Evolutionary conservation across 306 rosid species (phyloP).

Genomic region (Ammopiptanthus mongolicus): DNA sequence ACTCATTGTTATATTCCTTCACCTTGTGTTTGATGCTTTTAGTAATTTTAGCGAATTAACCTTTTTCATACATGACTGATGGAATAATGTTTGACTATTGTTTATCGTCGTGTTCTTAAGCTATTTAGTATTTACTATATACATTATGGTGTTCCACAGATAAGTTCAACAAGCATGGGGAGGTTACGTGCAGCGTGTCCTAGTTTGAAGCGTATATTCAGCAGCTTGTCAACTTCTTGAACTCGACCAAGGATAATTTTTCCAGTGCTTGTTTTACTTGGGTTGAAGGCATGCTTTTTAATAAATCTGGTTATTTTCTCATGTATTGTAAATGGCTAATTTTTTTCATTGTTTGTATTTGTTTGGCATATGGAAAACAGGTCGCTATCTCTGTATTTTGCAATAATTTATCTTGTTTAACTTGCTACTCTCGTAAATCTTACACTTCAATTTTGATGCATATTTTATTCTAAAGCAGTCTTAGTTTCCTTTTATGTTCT

Average conservation of each 20-base stretch:
- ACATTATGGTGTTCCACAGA: slow-evolving; percentile 32
- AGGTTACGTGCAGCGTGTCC: slow-evolving; percentile 57
- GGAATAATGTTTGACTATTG: background rate
- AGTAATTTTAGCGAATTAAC: background rate
- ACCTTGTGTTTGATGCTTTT: background rate
- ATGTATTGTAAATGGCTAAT: slow-evolving; percentile 29
- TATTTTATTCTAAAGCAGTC: background rate
- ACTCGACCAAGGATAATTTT: background rate
- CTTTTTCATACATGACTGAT: background rate
- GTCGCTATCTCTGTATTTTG: slow-evolving; percentile 7
- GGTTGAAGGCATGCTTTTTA: slow-evolving; percentile 4
- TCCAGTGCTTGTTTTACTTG: slow-evolving; percentile 8
- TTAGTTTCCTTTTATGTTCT: background rate
- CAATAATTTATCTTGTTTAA: slow-evolving; percentile 11
- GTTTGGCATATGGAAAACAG: slow-evolving; percentile 29
- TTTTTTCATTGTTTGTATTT: slow-evolving; percentile 1
- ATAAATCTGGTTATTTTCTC: slow-evolving; percentile 14
- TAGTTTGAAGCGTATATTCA: slow-evolving; percentile 83
- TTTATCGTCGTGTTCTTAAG: background rate
- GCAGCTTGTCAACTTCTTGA: slow-evolving; percentile 50
- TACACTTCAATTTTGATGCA: background rate
- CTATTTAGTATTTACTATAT: background rate
- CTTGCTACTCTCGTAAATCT: background rate
- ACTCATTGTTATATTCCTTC: background rate
- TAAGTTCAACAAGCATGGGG: slow-evolving; percentile 53